phyloP scores from a whole-genome alignment of 306 rosid genomes.

The Cucurbita maxima region DNA sequence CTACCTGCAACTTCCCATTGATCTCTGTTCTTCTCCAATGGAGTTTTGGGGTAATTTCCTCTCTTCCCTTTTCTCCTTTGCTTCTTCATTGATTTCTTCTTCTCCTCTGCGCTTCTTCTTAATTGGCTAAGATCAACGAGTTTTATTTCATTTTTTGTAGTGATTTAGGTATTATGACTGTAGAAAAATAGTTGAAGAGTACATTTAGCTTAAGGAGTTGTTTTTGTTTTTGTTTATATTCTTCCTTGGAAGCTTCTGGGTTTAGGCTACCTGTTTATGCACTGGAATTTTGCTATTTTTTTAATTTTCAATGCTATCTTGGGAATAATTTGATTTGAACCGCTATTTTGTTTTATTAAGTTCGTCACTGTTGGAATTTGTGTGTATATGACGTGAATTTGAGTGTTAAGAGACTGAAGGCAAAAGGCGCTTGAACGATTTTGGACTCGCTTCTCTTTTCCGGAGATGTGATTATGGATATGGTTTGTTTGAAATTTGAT shows the following conservation, averaged over 20 bases:
- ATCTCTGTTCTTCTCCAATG: slow-evolving; percentile 13
- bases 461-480: not conserved
- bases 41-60: slow-evolving; percentile 38
- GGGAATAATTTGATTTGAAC: not conserved
- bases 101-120: not conserved
- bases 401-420: not conserved
- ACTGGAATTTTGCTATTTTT: not conserved
- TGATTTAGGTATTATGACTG: not conserved
- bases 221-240: not conserved
- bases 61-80: not conserved
- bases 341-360: not conserved
- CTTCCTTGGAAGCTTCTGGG: not conserved
- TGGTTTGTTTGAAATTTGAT: not conserved
- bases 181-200: not conserved
- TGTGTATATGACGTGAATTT: not conserved
- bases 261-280: not conserved
- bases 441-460: not conserved
- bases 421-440: not conserved
- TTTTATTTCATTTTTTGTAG: not conserved
- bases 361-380: not conserved
- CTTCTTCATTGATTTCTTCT: not conserved
- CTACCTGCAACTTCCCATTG: not conserved
- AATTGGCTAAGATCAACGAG: not conserved
- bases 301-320: not conserved
- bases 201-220: not conserved